These are phyloP conservation scores for Centella asiatica DNA, from an alignment of 129 eudicot genomes.

Conservation along the genomic window DNA sequence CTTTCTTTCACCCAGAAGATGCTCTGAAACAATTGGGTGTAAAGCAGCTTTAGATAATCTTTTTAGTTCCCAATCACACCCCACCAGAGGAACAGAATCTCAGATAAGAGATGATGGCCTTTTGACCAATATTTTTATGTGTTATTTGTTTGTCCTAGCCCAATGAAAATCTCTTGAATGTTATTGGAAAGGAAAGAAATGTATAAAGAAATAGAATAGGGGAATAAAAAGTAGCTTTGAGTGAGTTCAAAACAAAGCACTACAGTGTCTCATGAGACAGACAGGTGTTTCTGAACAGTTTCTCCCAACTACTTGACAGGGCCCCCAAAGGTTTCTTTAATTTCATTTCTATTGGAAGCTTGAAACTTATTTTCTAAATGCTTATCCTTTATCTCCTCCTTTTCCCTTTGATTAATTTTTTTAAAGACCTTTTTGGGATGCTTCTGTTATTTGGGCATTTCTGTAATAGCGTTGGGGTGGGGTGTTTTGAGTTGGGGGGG, in stretches of 20 bases:
- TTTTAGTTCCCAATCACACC: slow-evolving; percentile 44
- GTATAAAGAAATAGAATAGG: slow-evolving; percentile 17
- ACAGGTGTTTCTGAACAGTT: slow-evolving; percentile 31
- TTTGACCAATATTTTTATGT: slow-evolving; percentile 20
- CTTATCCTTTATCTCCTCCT: slow-evolving; percentile 27
- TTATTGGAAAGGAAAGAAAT: slow-evolving; percentile 23
- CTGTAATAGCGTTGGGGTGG: too few species aligned
- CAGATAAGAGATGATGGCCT: slow-evolving; percentile 33
- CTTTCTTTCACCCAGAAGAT: slow-evolving; percentile 27
- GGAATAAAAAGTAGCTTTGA: slow-evolving; percentile 21
- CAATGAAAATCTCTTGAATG: slow-evolving; percentile 20
- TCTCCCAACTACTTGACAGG: slow-evolving; percentile 37
- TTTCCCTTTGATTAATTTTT: background rate
- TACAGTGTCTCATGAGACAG: slow-evolving; percentile 26
- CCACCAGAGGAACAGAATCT: slow-evolving; percentile 58
- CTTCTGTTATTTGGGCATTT: slow-evolving; percentile 5
- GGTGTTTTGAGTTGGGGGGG: too few species aligned
- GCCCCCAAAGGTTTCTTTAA: slow-evolving; percentile 24
- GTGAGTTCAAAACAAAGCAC: slow-evolving; percentile 25
- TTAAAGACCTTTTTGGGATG: background rate
- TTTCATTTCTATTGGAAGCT: slow-evolving; percentile 24
- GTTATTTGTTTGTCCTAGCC: slow-evolving; percentile 8
- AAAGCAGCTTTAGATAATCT: slow-evolving; percentile 38
- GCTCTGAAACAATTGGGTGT: slow-evolving; percentile 25
- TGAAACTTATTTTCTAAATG: slow-evolving; percentile 15